Conservation (phyloP, 2,329 filamentous ascomycete species). For the Lomentospora prolificans region DNA sequence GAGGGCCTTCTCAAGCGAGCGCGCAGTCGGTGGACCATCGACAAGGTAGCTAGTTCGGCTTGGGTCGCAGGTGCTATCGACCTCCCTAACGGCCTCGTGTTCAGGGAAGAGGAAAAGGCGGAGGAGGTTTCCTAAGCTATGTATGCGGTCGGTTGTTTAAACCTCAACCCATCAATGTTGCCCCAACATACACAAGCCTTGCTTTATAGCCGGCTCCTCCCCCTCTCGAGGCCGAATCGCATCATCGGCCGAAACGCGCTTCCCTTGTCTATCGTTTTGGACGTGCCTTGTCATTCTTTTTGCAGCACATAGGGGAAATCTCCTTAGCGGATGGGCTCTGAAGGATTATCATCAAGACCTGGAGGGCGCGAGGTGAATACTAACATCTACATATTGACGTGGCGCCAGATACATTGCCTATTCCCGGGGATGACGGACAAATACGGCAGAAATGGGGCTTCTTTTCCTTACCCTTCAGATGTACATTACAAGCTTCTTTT, state of each 20-base stretch:
- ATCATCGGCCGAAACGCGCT: too few species aligned
- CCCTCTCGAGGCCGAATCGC: too few species aligned
- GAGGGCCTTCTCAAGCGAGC: slow-evolving; percentile 78
- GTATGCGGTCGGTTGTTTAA: too few species aligned
- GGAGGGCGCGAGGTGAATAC: background rate
- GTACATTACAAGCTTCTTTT: background rate
- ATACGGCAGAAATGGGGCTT: background rate
- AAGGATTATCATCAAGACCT: background rate
- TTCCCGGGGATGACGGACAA: background rate
- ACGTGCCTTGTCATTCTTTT: too few species aligned
- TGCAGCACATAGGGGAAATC: background rate
- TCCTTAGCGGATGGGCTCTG: background rate
- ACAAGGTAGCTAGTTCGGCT: slow-evolving; percentile 58
- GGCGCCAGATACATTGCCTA: background rate
- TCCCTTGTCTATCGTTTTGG: too few species aligned
- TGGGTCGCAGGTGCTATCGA: slow-evolving; percentile 72
- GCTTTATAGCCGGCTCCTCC: too few species aligned
- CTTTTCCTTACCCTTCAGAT: background rate
- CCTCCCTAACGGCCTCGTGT: slow-evolving; percentile 52
- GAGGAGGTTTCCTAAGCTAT: slow-evolving; percentile 35
- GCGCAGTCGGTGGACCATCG: slow-evolving; percentile 64
- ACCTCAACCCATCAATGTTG: too few species aligned
- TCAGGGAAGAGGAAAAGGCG: slow-evolving; percentile 49
- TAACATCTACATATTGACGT: background rate
- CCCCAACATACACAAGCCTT: too few species aligned